phyloP scores from a whole-genome alignment of 2,329 filamentous ascomycete species.

The Exophiala mesophila region DNA sequence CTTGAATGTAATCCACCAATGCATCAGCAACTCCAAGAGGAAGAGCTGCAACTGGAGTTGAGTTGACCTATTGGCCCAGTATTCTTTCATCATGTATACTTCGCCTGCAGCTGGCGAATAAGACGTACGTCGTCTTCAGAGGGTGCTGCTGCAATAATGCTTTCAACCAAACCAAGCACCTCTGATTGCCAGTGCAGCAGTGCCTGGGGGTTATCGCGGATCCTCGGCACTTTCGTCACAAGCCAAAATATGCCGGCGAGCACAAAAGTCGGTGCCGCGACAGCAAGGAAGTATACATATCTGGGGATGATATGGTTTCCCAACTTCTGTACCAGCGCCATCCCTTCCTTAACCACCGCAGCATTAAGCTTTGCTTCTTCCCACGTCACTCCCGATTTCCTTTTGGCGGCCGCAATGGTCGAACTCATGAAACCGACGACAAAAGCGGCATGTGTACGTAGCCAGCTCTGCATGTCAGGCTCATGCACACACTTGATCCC shows the following conservation, averaged over 20 bases:
- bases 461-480: constrained; percentile 15
- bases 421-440: constrained; percentile 10
- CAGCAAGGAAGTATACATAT: constrained; percentile 8
- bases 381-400: constrained; percentile 9
- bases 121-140: constrained; percentile 7
- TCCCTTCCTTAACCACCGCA: constrained; percentile 5
- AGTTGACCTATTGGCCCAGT: constrained; percentile 1
- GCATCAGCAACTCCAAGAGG: neutral
- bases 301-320: constrained; percentile 9
- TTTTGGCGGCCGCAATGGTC: constrained; percentile 8
- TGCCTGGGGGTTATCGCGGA: constrained; percentile 11
- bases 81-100: constrained; percentile 8
- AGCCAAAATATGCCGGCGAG: constrained; percentile 8
- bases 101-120: constrained; percentile 2
- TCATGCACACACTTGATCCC: constrained; percentile 10
- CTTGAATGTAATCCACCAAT: neutral
- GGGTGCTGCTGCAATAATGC: constrained; percentile 11
- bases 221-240: constrained; percentile 7
- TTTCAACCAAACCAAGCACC: constrained; percentile 9
- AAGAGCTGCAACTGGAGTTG: neutral
- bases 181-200: constrained; percentile 9
- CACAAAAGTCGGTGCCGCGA: constrained; percentile 11
- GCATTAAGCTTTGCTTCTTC: constrained; percentile 7
- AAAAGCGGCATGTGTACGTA: constrained; percentile 13
- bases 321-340: constrained; percentile 4